These are phyloP conservation scores for Botrytis elliptica DNA, from an alignment of 2,329 filamentous ascomycete species.

Conservation along the genomic window DNA sequence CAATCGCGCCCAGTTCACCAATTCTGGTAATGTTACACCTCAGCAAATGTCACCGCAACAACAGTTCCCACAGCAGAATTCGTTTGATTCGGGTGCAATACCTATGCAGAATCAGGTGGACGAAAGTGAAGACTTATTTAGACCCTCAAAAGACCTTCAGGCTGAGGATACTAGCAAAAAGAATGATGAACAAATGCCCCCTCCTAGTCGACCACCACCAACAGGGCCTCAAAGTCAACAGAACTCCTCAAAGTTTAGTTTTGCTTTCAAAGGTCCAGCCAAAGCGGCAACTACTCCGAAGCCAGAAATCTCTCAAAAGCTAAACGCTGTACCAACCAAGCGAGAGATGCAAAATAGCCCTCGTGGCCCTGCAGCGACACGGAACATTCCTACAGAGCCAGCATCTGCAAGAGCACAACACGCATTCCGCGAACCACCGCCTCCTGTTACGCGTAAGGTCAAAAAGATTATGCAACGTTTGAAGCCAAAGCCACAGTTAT, in stretches of 20 bases:
- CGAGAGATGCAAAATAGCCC: constrained; percentile 32
- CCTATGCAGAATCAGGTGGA: constrained; percentile 40
- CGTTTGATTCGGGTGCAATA: constrained; percentile 32
- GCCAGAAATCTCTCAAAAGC: constrained; percentile 64
- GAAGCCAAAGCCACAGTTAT: constrained; percentile 69
- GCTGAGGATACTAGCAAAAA: constrained; percentile 59
- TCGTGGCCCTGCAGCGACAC: constrained; percentile 44
- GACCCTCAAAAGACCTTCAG: constrained; percentile 63
- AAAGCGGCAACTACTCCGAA: constrained; percentile 58
- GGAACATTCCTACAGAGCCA: constrained; percentile 53
- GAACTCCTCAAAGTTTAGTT: constrained; percentile 73
- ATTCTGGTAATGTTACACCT: constrained; percentile 40
- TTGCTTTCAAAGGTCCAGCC: constrained; percentile 79
- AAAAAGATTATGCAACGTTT: constrained; percentile 67
- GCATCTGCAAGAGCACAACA: constrained; percentile 46
- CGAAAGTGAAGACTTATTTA: constrained; percentile 60
- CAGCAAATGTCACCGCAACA: constrained; percentile 38
- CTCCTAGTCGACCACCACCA: constrained; percentile 50
- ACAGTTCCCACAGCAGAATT: constrained; percentile 31
- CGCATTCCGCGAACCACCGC: constrained; percentile 39
- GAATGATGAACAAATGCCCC: constrained; percentile 52
- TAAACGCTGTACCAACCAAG: constrained; percentile 53
- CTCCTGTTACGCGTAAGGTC: constrained; percentile 52
- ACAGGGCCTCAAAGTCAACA: constrained; percentile 43
- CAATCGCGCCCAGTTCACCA: constrained; percentile 47